Percentiles rank a stretch among this genome's conserved stretches.
Conservation (phyloP, 768 basidiomycete species). For the Sutorius australiensis region DNA sequence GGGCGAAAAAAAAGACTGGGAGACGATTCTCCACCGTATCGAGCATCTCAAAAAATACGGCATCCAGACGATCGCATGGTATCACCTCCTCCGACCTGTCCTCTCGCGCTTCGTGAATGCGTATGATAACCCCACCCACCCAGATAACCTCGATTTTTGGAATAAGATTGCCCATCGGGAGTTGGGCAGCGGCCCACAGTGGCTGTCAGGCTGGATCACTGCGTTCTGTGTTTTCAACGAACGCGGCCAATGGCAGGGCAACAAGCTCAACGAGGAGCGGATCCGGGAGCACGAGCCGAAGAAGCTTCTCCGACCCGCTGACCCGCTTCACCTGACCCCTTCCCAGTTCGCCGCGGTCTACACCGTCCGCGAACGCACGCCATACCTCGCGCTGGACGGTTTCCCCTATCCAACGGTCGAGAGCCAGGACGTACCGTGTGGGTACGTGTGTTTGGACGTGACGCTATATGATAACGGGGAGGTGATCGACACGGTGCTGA, state of each 20-base stretch:
- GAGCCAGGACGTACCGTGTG: slow-evolving; percentile 27
- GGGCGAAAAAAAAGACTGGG: slow-evolving; percentile 40
- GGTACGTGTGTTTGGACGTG: slow-evolving; percentile 29
- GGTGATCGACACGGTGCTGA: slow-evolving; percentile 23
- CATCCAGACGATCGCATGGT: slow-evolving; percentile 36
- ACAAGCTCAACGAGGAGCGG: slow-evolving; percentile 28
- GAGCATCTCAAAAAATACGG: slow-evolving; percentile 40
- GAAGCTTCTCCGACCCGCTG: slow-evolving; percentile 30
- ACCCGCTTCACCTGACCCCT: slow-evolving; percentile 23
- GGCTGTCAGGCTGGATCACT: slow-evolving; percentile 39
- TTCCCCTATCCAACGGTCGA: slow-evolving; percentile 30
- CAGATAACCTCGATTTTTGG: slow-evolving; percentile 38
- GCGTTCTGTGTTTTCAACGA: slow-evolving; percentile 35
- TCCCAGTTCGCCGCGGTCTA: slow-evolving; percentile 28
- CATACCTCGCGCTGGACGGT: slow-evolving; percentile 25
- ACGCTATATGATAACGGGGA: slow-evolving; percentile 26
- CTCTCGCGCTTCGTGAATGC: slow-evolving; percentile 35
- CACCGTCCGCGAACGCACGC: slow-evolving; percentile 17
- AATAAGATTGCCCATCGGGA: slow-evolving; percentile 31
- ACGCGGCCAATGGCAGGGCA: slow-evolving; percentile 32
- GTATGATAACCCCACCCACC: slow-evolving; percentile 31
- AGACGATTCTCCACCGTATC: slow-evolving; percentile 32
- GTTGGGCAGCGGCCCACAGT: slow-evolving; percentile 26
- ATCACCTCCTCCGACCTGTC: slow-evolving; percentile 38
- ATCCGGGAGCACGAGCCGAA: slow-evolving; percentile 28